Evolutionary conservation across 768 basidiomycete species (phyloP).

Genomic region (Russula sp.): DNA sequence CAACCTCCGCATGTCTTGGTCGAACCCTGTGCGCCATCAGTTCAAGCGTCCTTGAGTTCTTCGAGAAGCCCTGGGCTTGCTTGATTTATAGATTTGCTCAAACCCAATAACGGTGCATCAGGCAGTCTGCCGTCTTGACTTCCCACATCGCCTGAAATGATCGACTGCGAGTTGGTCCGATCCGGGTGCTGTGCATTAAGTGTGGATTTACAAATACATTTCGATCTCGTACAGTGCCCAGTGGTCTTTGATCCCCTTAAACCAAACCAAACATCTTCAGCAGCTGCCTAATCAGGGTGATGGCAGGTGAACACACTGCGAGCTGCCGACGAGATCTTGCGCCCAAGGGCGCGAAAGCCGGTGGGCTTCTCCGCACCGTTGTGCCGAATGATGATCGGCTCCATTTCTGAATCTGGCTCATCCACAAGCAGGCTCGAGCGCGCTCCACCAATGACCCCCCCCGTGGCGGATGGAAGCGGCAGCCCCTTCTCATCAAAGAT

Average conservation of each 20-base stretch:
- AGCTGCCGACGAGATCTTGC: constrained; percentile 16
- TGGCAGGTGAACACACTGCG: constrained; percentile 18
- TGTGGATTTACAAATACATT: constrained; percentile 13
- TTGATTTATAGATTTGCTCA: not conserved
- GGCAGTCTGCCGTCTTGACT: not conserved
- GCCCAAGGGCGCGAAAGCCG: constrained; percentile 16
- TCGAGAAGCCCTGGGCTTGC: constrained; percentile 2
- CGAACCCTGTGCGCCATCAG: not conserved
- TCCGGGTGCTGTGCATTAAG: constrained; percentile 11
- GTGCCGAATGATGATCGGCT: constrained; percentile 11
- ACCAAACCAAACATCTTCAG: not conserved
- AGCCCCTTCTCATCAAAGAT: constrained; percentile 22
- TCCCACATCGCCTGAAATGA: constrained; percentile 1
- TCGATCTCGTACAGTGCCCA: constrained; percentile 5
- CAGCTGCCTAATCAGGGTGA: constrained; percentile 4
- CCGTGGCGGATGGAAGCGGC: constrained; percentile 20
- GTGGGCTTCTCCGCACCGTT: constrained; percentile 4
- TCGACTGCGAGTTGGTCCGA: constrained; percentile 5
- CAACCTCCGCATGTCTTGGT: not conserved
- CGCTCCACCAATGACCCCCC: constrained; percentile 14
- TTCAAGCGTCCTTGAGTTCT: not conserved
- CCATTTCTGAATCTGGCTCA: constrained; percentile 7
- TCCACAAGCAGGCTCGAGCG: constrained; percentile 13
- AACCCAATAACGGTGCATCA: not conserved
- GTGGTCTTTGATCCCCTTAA: not conserved